A percentile compares a stretch with the other conserved stretches of the same genome.
These are phyloP conservation scores for Fistulifera pelliculosa DNA, from an alignment of 108 stramenopile genomes.

Conservation along the genomic window DNA sequence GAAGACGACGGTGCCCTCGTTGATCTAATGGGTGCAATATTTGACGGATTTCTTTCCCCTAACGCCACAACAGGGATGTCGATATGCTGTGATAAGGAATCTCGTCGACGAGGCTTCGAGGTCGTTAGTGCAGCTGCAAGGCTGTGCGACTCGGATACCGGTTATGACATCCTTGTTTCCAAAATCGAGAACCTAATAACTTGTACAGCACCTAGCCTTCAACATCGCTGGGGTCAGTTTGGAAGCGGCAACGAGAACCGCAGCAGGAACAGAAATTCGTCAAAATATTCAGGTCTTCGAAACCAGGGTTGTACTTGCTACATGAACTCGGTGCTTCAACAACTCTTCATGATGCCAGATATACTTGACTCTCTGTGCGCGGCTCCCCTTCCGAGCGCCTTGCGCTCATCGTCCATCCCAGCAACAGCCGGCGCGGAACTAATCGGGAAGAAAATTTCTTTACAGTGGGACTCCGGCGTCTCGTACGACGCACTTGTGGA, in stretches of 20 bases:
- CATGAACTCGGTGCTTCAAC: slow-evolving; percentile 96
- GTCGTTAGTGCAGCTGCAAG: slow-evolving; percentile 61
- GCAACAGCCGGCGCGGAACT: slow-evolving; percentile 54
- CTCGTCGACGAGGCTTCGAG: slow-evolving; percentile 72
- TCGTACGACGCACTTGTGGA: slow-evolving; percentile 79
- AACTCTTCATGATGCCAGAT: slow-evolving; percentile 93
- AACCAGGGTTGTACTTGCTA: slow-evolving; percentile 99
- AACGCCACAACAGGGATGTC: slow-evolving; percentile 41
- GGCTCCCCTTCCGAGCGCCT: slow-evolving; percentile 50
- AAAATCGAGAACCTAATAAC: slow-evolving; percentile 50
- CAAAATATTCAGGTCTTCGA: slow-evolving; percentile 82
- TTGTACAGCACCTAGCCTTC: slow-evolving; percentile 56
- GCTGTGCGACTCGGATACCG: slow-evolving; percentile 41
- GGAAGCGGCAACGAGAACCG: slow-evolving; percentile 23
- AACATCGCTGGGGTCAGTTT: slow-evolving; percentile 68
- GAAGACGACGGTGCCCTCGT: slow-evolving; percentile 36
- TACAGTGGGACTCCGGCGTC: slow-evolving; percentile 82
- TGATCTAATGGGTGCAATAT: slow-evolving; percentile 81
- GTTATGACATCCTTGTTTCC: slow-evolving; percentile 51
- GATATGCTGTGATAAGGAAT: slow-evolving; percentile 76
- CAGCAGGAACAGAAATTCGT: slow-evolving; percentile 25
- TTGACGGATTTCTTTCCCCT: slow-evolving; percentile 81
- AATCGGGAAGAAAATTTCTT: slow-evolving; percentile 68
- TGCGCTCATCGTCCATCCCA: slow-evolving; percentile 57
- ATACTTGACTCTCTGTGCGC: slow-evolving; percentile 72